A percentile compares a stretch with the other conserved stretches of the same genome.
Evolutionary conservation across 164 flowering plant species (phyloP).

Genomic region (Pachysandra terminalis): DNA sequence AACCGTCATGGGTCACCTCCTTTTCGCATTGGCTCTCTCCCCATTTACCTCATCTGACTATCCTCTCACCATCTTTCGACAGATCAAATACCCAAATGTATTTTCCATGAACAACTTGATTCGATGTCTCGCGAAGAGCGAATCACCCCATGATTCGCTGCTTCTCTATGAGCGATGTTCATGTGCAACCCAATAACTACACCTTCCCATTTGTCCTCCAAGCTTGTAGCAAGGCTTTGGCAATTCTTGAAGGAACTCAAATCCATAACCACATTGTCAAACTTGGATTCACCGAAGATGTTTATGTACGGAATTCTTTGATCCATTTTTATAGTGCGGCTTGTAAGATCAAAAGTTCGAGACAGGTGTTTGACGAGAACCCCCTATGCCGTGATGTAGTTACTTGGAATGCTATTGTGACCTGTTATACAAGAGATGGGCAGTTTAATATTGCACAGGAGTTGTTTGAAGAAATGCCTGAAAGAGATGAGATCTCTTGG

Average conservation of each 20-base stretch:
- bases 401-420: constrained; percentile 47
- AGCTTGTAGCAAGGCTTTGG: constrained; percentile 36
- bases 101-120: constrained; percentile 41
- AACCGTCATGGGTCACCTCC: constrained; percentile 26
- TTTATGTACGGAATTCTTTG: constrained; percentile 39
- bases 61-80: constrained; percentile 20
- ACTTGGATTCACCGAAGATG: constrained; percentile 32
- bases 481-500: constrained; percentile 48
- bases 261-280: constrained; percentile 36
- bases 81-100: constrained; percentile 18
- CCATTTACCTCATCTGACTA: constrained; percentile 21
- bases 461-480: constrained; percentile 49
- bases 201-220: constrained; percentile 49
- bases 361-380: constrained; percentile 37
- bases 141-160: constrained; percentile 22
- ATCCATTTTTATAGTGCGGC: constrained; percentile 40
- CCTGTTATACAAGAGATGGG: constrained; percentile 33
- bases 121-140: constrained; percentile 32
- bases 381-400: constrained; percentile 36
- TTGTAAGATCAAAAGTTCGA: constrained; percentile 19
- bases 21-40: constrained; percentile 29
- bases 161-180: constrained; percentile 12
- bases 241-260: constrained; percentile 31
- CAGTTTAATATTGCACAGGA: constrained; percentile 24
- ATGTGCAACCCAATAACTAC: constrained; percentile 30